phyloP scores from a whole-genome alignment of 176 grass and related monocot genomes.

The Echinochloa phyllopogon region DNA sequence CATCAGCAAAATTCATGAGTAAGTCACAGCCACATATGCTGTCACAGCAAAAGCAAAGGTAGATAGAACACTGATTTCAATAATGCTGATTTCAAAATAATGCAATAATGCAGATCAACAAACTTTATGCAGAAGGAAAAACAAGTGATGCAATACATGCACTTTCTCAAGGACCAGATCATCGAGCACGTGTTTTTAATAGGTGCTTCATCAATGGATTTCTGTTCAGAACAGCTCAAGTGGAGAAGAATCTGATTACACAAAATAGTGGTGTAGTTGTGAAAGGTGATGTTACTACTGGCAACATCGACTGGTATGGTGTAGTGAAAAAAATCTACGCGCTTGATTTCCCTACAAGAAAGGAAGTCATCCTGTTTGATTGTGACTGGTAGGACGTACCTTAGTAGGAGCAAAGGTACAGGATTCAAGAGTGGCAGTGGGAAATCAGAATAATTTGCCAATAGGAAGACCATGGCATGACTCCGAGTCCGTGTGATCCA shows the following conservation, averaged over 20 bases:
- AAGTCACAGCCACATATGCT: too few relatives aligned
- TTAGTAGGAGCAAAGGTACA: neutral
- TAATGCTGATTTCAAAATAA: too few relatives aligned
- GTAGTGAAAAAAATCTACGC: neutral
- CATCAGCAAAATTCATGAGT: too few relatives aligned
- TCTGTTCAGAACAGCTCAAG: neutral
- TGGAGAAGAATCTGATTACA: neutral
- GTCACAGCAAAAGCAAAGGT: too few relatives aligned
- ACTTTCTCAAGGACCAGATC: neutral
- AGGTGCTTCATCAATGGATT: neutral
- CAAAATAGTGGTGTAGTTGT: slow-evolving; percentile 1
- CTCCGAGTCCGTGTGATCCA: too few relatives aligned
- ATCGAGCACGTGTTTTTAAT: neutral
- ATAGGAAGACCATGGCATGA: too few relatives aligned
- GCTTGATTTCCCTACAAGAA: neutral
- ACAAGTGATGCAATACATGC: neutral
- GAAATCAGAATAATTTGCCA: too few relatives aligned
- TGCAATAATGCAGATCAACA: neutral
- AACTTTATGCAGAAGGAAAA: neutral
- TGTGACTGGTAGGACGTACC: slow-evolving; percentile 1
- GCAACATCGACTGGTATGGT: slow-evolving; percentile 26
- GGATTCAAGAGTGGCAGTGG: too few relatives aligned
- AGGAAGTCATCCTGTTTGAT: neutral
- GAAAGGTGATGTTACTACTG: neutral
- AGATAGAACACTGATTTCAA: too few relatives aligned